Conservation (phyloP, 208 protist genomes). For the Porcisia deanei region DNA sequence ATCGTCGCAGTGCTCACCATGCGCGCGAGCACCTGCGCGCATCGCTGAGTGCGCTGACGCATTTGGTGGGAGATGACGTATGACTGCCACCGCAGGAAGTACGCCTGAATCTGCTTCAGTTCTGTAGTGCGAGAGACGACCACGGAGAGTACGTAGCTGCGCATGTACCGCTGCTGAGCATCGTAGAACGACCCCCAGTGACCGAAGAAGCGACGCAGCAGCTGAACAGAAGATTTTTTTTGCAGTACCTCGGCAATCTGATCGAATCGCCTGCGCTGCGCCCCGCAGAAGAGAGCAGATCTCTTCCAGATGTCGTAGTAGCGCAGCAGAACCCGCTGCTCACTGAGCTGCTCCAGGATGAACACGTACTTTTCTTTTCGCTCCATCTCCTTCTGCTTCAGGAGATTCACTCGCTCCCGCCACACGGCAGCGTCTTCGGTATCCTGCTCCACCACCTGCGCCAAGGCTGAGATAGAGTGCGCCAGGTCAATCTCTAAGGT, state of each 20-base stretch:
- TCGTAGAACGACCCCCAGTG: conserved; percentile 78
- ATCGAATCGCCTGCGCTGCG: conserved; percentile 8
- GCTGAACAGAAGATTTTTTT: conserved; percentile 33
- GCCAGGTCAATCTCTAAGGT: conserved; percentile 61
- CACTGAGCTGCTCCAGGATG: conserved; percentile 60
- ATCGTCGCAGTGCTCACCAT: conserved; percentile 19
- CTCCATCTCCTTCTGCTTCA: conserved; percentile 63
- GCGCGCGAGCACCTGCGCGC: conserved; percentile 28
- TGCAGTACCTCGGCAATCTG: conserved; percentile 37
- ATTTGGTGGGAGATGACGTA: conserved; percentile 22
- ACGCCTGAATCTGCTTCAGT: conserved; percentile 30
- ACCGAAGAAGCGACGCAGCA: conserved; percentile 56
- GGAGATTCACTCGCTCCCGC: conserved; percentile 44
- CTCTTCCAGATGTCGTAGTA: conserved; percentile 66
- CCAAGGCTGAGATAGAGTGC: conserved; percentile 50
- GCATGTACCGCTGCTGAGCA: conserved; percentile 48
- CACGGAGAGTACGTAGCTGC: conserved; percentile 40
- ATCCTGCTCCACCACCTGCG: conserved; percentile 73
- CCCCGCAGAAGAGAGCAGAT: conserved; percentile 16
- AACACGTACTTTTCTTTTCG: conserved; percentile 60
- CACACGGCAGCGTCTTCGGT: conserved; percentile 69
- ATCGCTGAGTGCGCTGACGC: conserved; percentile 1
- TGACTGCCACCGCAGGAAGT: conserved; percentile 52
- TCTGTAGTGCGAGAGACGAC: conserved; percentile 50
- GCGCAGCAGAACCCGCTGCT: conserved; percentile 54